These are phyloP conservation scores for Haplosporangium sp. DNA, from an alignment of 371 early-diverging fungal species.

Conservation along the genomic window DNA sequence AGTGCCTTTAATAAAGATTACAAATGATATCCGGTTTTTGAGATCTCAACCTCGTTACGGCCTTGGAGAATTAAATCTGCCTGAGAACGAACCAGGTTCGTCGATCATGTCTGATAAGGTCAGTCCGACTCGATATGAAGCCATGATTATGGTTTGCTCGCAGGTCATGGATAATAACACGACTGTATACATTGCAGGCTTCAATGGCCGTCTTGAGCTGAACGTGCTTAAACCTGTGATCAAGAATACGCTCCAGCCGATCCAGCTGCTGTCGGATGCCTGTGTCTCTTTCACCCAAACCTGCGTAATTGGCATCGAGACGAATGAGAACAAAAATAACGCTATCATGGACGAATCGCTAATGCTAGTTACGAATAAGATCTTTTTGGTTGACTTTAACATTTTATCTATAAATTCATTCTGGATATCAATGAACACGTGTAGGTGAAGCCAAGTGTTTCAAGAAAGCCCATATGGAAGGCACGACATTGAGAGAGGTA, in stretches of 20 bases:
- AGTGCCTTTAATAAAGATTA: constrained; percentile 97
- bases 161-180: constrained; percentile 98
- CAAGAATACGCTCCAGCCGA: constrained; percentile 91
- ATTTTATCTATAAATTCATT: not conserved
- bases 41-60: constrained; percentile 98
- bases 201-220: constrained; percentile 96
- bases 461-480: constrained; percentile 94
- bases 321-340: constrained; percentile 89
- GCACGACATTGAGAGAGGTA: constrained; percentile 84
- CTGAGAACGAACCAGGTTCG: constrained; percentile 98
- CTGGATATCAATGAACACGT: too few relatives aligned
- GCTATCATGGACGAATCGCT: constrained; percentile 86
- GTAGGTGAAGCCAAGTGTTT: constrained; percentile 88
- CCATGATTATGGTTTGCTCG: constrained; percentile 97
- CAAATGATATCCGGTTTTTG: constrained; percentile 91
- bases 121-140: constrained; percentile 98
- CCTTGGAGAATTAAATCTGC: constrained; percentile 91
- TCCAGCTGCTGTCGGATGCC: constrained; percentile 87
- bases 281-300: constrained; percentile 87
- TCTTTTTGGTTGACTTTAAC: not conserved
- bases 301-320: constrained; percentile 92
- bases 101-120: constrained; percentile 99
- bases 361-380: constrained; percentile 80
- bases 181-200: constrained; percentile 90
- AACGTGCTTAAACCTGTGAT: constrained; percentile 99